phyloP scores from a whole-genome alignment of 768 basidiomycete genomes.

The Pulveroboletus sp. region DNA sequence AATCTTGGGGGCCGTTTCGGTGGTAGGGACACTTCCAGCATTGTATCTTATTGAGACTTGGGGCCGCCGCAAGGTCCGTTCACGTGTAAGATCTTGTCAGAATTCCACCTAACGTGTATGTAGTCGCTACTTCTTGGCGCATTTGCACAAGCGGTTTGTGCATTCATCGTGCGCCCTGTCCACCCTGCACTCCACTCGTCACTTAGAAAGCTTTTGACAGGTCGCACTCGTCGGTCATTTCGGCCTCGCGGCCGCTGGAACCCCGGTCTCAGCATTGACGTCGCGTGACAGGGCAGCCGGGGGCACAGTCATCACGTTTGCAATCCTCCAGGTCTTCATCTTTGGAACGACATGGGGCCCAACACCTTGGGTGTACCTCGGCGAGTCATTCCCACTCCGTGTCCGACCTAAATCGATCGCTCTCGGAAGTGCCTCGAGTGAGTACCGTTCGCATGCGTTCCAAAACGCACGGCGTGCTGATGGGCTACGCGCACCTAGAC shows the following conservation, averaged over 20 bases:
- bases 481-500: conserved; percentile 21
- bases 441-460: not conserved
- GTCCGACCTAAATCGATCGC: conserved; percentile 77
- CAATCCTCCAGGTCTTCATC: conserved; percentile 68
- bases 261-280: conserved; percentile 45
- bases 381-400: conserved; percentile 77
- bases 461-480: conserved; percentile 6
- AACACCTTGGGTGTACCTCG: conserved; percentile 71
- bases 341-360: conserved; percentile 77
- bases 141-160: conserved; percentile 47
- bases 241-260: conserved; percentile 51
- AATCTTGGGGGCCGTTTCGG: conserved; percentile 70
- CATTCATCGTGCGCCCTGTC: conserved; percentile 48
- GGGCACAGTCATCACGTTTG: conserved; percentile 67
- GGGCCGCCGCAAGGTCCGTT: conserved; percentile 61
- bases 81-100: not conserved
- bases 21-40: conserved; percentile 67
- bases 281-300: conserved; percentile 56
- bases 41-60: conserved; percentile 63
- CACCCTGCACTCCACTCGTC: not conserved
- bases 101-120: not conserved
- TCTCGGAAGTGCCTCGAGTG: conserved; percentile 58
- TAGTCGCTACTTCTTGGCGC: conserved; percentile 63
- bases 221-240: conserved; percentile 71
- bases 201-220: conserved; percentile 26